Percentiles rank a stretch among this genome's conserved stretches.
These are phyloP conservation scores for Lomentospora prolificans DNA, from an alignment of 2,329 filamentous ascomycete genomes.

Conservation along the genomic window DNA sequence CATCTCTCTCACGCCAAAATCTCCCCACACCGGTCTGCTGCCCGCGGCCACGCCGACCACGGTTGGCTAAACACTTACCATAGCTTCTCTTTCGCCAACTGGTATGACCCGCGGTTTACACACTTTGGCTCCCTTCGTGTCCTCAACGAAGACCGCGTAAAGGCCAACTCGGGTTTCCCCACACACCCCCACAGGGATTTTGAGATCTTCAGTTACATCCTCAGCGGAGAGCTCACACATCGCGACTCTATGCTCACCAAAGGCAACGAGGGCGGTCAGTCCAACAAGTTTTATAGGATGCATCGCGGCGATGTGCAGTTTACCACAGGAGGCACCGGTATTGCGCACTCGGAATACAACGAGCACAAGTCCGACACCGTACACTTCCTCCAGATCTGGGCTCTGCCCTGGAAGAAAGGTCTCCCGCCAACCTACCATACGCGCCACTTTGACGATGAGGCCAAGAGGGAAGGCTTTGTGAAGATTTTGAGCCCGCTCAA, in stretches of 20 bases:
- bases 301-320: conserved; percentile 79
- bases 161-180: conserved; percentile 65
- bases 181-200: conserved; percentile 79
- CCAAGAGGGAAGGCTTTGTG: conserved; percentile 62
- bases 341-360: conserved; percentile 77
- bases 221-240: conserved; percentile 80
- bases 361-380: conserved; percentile 61
- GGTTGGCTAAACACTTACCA: conserved; percentile 85
- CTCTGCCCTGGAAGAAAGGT: conserved; percentile 63
- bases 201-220: conserved; percentile 82
- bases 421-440: conserved; percentile 71
- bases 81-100: conserved; percentile 72
- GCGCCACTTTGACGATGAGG: conserved; percentile 58
- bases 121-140: conserved; percentile 71
- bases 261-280: conserved; percentile 46
- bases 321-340: conserved; percentile 73
- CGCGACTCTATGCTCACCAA: conserved; percentile 75
- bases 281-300: conserved; percentile 61
- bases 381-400: conserved; percentile 88
- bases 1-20: conserved; percentile 60
- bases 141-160: conserved; percentile 81
- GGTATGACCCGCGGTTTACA: conserved; percentile 56
- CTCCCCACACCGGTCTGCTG: conserved; percentile 60
- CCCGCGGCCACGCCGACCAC: conserved; percentile 69
- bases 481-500: conserved; percentile 68